Conservation (phyloP, 164 flowering plant species). For the Aristolochia contorta region DNA sequence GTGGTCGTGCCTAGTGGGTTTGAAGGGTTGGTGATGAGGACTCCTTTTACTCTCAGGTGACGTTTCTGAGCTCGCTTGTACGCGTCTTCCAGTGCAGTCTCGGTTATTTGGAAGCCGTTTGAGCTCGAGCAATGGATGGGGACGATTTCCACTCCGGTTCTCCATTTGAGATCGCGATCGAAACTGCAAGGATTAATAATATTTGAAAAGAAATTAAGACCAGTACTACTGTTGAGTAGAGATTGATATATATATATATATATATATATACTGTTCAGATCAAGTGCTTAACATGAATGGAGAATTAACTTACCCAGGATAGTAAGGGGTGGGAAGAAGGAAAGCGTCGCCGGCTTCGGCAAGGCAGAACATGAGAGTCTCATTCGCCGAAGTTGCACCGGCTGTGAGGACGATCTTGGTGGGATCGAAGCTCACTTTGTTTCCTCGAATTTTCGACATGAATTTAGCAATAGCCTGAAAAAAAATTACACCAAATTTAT, state of each 20-base stretch:
- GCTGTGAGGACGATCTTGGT: conserved; percentile 42
- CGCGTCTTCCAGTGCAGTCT: conserved; percentile 28
- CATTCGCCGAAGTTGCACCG: conserved; percentile 45
- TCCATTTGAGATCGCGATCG: conserved; percentile 37
- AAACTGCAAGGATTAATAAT: conserved; percentile 26
- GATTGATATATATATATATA: too few relatives aligned
- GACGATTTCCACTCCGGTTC: conserved; percentile 29
- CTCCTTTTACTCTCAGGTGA: conserved; percentile 26
- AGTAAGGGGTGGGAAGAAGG: conserved; percentile 41
- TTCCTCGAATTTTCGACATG: conserved; percentile 37
- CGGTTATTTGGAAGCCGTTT: conserved; percentile 22
- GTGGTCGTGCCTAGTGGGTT: conserved; percentile 33
- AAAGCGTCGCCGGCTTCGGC: conserved; percentile 44
- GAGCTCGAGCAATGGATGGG: conserved; percentile 29
- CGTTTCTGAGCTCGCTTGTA: conserved; percentile 18
- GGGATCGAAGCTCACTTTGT: conserved; percentile 30
- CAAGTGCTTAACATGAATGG: too few relatives aligned
- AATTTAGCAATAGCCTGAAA: conserved; percentile 26
- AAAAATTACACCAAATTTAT: not conserved
- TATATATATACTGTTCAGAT: too few relatives aligned
- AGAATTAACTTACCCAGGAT: conserved; percentile 31
- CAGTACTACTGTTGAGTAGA: too few relatives aligned
- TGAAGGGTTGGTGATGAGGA: conserved; percentile 34
- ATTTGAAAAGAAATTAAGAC: not conserved
- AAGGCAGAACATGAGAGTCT: conserved; percentile 38